Percentiles rank a stretch among this genome's conserved stretches.
Conservation (phyloP, 345 rosid genomes). For the Eucalyptus rudis region DNA sequence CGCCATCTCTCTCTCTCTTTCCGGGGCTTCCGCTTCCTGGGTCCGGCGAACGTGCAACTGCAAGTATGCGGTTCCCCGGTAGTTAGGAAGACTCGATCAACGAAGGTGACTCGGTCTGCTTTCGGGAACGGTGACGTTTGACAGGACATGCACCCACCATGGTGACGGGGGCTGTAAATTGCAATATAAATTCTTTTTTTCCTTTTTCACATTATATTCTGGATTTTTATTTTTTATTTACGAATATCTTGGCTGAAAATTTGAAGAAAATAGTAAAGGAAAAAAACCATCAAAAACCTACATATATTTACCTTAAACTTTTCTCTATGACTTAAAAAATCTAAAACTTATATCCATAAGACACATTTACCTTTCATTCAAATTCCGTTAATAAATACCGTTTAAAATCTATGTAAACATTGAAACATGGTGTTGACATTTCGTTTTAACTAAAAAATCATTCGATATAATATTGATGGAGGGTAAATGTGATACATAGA, state of each 20-base stretch:
- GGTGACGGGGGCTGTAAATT: background rate
- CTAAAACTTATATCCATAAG: accelerated
- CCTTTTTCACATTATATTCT: background rate
- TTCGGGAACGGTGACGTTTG: background rate
- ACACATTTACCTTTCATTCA: no score
- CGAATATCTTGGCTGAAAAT: background rate
- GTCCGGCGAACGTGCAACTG: background rate
- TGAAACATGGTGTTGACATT: accelerated
- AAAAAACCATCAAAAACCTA: no score
- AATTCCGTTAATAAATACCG: accelerated
- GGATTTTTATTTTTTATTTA: background rate
- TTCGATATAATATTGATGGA: no score
- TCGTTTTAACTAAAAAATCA: no score
- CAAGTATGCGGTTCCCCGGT: background rate
- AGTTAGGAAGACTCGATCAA: background rate
- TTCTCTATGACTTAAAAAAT: no score
- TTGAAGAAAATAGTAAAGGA: background rate
- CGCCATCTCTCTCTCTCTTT: background rate
- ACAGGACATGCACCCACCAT: background rate
- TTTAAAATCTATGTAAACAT: no score
- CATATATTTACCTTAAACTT: no score
- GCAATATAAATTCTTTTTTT: background rate
- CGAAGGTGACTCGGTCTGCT: background rate
- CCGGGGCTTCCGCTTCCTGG: background rate
- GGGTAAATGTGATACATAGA: no score